A percentile compares a stretch with the other conserved stretches of the same genome.
These are phyloP conservation scores for Podaxis pistillaris DNA, from an alignment of 768 basidiomycete species.

Conservation along the genomic window DNA sequence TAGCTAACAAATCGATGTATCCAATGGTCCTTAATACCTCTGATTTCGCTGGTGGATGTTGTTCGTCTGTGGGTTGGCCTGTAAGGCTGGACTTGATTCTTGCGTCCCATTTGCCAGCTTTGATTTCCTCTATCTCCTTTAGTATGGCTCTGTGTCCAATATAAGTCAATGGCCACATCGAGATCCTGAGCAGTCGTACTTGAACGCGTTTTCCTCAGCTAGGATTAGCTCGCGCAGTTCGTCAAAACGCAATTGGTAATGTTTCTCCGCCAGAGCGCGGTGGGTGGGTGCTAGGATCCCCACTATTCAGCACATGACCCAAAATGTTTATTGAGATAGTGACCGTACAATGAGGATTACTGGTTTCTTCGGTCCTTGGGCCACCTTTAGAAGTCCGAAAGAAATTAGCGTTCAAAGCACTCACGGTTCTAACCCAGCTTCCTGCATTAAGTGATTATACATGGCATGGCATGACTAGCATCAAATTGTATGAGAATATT, in stretches of 20 bases:
- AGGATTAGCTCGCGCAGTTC: constrained; percentile 73
- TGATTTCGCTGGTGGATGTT: not conserved
- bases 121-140: constrained; percentile 76
- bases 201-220: constrained; percentile 77
- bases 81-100: constrained; percentile 36
- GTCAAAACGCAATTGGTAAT: constrained; percentile 65
- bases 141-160: constrained; percentile 49
- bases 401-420: constrained; percentile 22
- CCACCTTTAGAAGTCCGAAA: not conserved
- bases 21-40: not conserved
- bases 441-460: constrained; percentile 68
- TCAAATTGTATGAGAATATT: constrained; percentile 11
- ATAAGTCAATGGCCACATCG: constrained; percentile 1
- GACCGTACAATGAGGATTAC: constrained; percentile 50
- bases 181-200: constrained; percentile 38
- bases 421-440: constrained; percentile 64
- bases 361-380: constrained; percentile 48
- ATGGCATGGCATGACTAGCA: constrained; percentile 64
- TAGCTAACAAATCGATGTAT: not conserved
- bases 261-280: constrained; percentile 69
- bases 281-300: constrained; percentile 54
- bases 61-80: constrained; percentile 19
- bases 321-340: not conserved
- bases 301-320: constrained; percentile 11
- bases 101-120: constrained; percentile 63